Evolutionary conservation across 1,284 basidiomycete genomes (phyloP).

Genomic region (Spongispora temasekensis): DNA sequence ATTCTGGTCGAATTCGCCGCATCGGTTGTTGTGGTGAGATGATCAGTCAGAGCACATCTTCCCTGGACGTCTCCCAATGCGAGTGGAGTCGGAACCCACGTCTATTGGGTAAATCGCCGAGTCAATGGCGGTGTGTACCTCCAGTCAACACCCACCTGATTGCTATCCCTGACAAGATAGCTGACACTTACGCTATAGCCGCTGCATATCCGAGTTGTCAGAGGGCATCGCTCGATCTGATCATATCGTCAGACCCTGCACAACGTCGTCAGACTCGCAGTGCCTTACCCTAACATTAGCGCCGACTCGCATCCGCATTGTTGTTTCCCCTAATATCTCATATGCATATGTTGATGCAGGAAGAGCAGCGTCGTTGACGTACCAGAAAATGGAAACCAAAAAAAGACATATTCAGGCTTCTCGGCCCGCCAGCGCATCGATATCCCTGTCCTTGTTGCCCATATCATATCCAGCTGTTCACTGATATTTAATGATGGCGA

Average conservation of each 20-base stretch:
- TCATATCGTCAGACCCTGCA: constrained; percentile 21
- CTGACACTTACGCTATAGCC: constrained; percentile 3
- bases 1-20: neutral
- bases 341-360: neutral
- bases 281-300: constrained; percentile 10
- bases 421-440: neutral
- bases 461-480: too few relatives aligned
- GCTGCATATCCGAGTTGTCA: constrained; percentile 17
- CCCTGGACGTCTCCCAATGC: neutral
- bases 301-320: constrained; percentile 5
- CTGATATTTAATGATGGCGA: too few relatives aligned
- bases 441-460: neutral
- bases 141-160: constrained; percentile 9
- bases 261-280: constrained; percentile 3
- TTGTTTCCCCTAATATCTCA: constrained; percentile 3
- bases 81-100: constrained; percentile 4
- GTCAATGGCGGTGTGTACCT: constrained; percentile 6
- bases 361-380: too few relatives aligned
- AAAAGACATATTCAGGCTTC: neutral
- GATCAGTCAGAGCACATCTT: constrained; percentile 1
- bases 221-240: constrained; percentile 23
- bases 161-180: constrained; percentile 10
- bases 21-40: neutral
- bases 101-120: constrained; percentile 2
- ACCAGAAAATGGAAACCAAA: neutral